Evolutionary conservation across 805 yeast genomes (phyloP), one percentile per base, ranked within the genome.

Genomic region (Starmerella sp.): DNA sequence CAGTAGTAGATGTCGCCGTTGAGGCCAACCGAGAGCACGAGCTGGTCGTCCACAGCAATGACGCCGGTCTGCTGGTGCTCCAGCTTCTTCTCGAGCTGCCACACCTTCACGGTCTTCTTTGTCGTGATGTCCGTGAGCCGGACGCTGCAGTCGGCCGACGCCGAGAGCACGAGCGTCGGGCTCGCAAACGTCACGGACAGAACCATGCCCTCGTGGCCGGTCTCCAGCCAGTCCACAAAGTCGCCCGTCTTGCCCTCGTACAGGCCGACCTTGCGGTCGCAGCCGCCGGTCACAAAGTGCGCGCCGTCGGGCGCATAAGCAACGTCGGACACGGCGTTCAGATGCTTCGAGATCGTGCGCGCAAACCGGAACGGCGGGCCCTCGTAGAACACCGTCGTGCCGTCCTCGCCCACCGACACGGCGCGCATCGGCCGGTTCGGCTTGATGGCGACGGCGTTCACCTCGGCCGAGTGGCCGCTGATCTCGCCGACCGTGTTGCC

Each of bases 401-500:
- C 81, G 67, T 93, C 97, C 66, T 90, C 96, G 41, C 95, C 80
- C 8, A 84, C 97, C 2, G 97, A 89, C 6, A 85, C 95, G 0
- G 96, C 96, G 55, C 96, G 75, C 73, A 85, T 87, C 9, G 98
- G 98, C 69, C 98, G 80, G 59, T 77, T 79, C 22, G 90, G 88
- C 65, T 84, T 83, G 60, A 91, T 83, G 55, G 84, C 80, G 22
- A 89, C 95, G 0, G 93, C 87, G 65, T 86, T 88, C 65, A 91
- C 80, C 48, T 78, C 80, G 30, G 87, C 82, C 15, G 91, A 77
- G 67, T 93, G 98, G 29, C 98, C 98, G 49, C 89, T 82, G 63
- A 91, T 83, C 66, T 93, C 97, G 54, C 98, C 99, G 45, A 93
- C 82, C n/a, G 96, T 81, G 70, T 93, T 93, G 57, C 98, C 98